These are phyloP conservation scores for Xylogone sp. DNA, from an alignment of 2,329 filamentous ascomycete species.

Conservation along the genomic window DNA sequence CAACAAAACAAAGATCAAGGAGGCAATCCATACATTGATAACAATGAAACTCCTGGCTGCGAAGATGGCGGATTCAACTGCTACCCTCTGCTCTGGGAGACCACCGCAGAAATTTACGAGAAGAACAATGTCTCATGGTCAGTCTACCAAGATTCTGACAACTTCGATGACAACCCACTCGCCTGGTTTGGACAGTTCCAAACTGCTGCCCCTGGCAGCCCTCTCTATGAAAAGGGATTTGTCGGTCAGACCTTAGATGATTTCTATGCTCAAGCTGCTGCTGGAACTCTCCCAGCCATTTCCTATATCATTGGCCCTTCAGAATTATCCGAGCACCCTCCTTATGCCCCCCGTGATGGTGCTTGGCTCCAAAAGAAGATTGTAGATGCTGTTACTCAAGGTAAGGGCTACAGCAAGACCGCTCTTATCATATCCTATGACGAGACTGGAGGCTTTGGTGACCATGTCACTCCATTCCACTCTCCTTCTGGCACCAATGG, in stretches of 20 bases:
- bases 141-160: conserved; percentile 40
- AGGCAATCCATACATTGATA: conserved; percentile 38
- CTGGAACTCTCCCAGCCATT: conserved; percentile 47
- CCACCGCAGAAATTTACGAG: conserved; percentile 38
- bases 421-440: conserved; percentile 46
- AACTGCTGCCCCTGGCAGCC: conserved; percentile 31
- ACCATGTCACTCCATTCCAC: conserved; percentile 51
- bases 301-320: conserved; percentile 46
- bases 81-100: conserved; percentile 45
- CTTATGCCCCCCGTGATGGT: conserved; percentile 48
- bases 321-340: conserved; percentile 50
- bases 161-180: conserved; percentile 45
- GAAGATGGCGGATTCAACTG: conserved; percentile 36
- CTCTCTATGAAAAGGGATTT: conserved; percentile 36
- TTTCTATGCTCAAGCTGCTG: conserved; percentile 46
- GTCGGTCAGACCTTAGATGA: conserved; percentile 30
- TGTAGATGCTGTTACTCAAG: conserved; percentile 45
- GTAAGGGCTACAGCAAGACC: conserved; percentile 44
- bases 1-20: conserved; percentile 35
- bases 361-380: conserved; percentile 51
- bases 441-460: conserved; percentile 52
- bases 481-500: conserved; percentile 44
- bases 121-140: conserved; percentile 41
- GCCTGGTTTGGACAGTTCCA: conserved; percentile 43
- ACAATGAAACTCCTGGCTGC: conserved; percentile 43